Percentiles rank a stretch among this genome's conserved stretches.
These are phyloP conservation scores for Clitoria ternatea DNA, from an alignment of 306 rosid genomes.

Conservation along the genomic window DNA sequence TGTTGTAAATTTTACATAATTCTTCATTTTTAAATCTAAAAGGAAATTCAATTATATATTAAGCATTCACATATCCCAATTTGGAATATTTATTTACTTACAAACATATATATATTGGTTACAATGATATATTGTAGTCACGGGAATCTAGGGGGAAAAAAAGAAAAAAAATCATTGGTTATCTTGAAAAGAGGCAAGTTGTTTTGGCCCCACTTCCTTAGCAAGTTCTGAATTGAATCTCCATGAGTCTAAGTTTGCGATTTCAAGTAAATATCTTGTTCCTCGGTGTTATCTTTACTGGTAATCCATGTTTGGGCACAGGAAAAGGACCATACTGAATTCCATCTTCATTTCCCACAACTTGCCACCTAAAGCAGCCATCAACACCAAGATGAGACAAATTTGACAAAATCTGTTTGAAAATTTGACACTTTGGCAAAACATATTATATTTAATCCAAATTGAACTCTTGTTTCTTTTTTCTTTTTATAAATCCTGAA, in stretches of 20 bases:
- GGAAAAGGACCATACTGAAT: constrained; percentile 92
- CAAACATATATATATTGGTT: constrained; percentile 6
- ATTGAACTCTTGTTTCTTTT: not conserved
- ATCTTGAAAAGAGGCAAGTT: constrained; percentile 19
- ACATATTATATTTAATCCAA: not conserved
- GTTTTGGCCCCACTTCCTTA: constrained; percentile 33
- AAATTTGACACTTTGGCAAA: not conserved
- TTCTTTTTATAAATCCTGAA: not conserved
- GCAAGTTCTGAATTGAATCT: constrained; percentile 28
- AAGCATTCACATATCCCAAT: not conserved
- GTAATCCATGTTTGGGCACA: constrained; percentile 84
- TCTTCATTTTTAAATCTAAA: not conserved
- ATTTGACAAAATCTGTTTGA: not conserved
- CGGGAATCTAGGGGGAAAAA: no score
- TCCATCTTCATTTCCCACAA: constrained; percentile 57
- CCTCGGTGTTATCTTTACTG: constrained; percentile 49
- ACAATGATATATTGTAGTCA: constrained; percentile 13
- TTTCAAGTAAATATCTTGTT: constrained; percentile 31
- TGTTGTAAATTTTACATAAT: not conserved
- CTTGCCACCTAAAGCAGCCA: constrained; percentile 60
- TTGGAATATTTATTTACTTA: not conserved
- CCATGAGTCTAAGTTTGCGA: not conserved
- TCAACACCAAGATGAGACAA: constrained; percentile 17
- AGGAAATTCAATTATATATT: constrained; percentile 10
- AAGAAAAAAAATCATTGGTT: not conserved